Percentiles rank a stretch among this genome's conserved stretches.
These are phyloP conservation scores for Williopsis jadinii DNA, from an alignment of 1,139 yeast species.

Conservation along the genomic window DNA sequence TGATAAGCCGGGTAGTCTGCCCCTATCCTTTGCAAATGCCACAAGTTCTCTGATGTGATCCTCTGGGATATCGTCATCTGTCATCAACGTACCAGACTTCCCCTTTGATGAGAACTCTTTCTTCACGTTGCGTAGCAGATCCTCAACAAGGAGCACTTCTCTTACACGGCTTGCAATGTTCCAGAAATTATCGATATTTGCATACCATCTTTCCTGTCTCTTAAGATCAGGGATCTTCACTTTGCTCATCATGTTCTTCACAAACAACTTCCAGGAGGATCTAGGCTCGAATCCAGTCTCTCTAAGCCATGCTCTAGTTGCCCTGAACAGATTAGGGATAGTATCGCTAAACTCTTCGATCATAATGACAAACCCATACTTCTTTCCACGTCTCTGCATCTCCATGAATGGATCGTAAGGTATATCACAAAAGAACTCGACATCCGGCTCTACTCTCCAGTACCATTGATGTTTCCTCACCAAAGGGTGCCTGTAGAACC, in stretches of 20 bases:
- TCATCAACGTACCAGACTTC: slow-evolving; percentile 11
- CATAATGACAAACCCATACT: slow-evolving; percentile 77
- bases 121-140: slow-evolving; percentile 5
- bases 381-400: slow-evolving; percentile 63
- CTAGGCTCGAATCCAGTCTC: slow-evolving; percentile 40
- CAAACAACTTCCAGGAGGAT: slow-evolving; percentile 52
- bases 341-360: slow-evolving; percentile 72
- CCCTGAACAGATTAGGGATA: slow-evolving; percentile 70
- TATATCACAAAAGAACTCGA: slow-evolving; percentile 80
- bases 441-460: slow-evolving; percentile 93
- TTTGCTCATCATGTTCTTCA: slow-evolving; percentile 25
- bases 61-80: slow-evolving; percentile 7
- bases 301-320: slow-evolving; percentile 57
- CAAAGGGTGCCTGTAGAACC: slow-evolving; percentile 67
- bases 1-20: slow-evolving; percentile 31
- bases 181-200: slow-evolving; percentile 18
- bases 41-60: slow-evolving; percentile 19
- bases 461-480: slow-evolving; percentile 73
- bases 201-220: slow-evolving; percentile 21
- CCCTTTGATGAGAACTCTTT: neutral
- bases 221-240: slow-evolving; percentile 24
- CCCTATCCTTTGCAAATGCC: slow-evolving; percentile 12
- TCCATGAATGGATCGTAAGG: slow-evolving; percentile 86
- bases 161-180: slow-evolving; percentile 12
- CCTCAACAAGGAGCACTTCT: slow-evolving; percentile 16